Conservation (phyloP, 805 yeast genomes). For the Kregervanrija pseudodelftensis region DNA sequence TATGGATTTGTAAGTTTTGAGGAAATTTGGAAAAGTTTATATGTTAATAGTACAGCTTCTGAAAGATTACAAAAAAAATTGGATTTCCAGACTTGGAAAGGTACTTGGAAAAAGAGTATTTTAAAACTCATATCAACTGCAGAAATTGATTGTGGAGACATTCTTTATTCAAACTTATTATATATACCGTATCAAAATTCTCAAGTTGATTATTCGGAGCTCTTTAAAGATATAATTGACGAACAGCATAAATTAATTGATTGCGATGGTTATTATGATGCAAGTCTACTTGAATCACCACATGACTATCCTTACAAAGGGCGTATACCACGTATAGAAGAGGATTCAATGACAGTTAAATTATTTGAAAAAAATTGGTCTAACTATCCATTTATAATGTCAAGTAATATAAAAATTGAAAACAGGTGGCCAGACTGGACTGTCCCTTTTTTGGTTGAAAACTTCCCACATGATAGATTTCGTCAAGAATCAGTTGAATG, state of each 20-base stretch:
- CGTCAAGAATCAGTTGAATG: constrained; percentile 84
- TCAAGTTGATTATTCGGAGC: constrained; percentile 49
- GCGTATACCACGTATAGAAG: constrained; percentile 47
- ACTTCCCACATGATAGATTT: constrained; percentile 58
- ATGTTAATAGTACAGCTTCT: constrained; percentile 24
- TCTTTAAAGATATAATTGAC: constrained; percentile 41
- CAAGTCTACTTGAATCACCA: constrained; percentile 4
- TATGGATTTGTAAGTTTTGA: constrained; percentile 73
- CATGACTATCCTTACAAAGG: constrained; percentile 17
- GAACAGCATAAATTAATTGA: constrained; percentile 31
- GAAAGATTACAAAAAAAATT: constrained; percentile 1
- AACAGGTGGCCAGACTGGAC: constrained; percentile 64
- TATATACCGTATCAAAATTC: constrained; percentile 82
- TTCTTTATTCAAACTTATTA: constrained; percentile 68
- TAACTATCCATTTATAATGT: constrained; percentile 49
- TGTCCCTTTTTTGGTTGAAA: constrained; percentile 35
- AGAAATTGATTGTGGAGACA: constrained; percentile 34
- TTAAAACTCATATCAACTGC: constrained; percentile 28
- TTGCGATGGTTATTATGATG: constrained; percentile 10
- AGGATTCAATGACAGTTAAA: constrained; percentile 34
- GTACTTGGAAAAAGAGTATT: constrained; percentile 73
- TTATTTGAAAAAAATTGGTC: constrained; percentile 38
- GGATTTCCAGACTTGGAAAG: constrained; percentile 46
- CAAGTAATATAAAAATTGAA: constrained; percentile 11
- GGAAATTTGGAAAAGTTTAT: constrained; percentile 70